phyloP scores from a whole-genome alignment of 2,329 filamentous ascomycete genomes.

The Microsporum audouinii region DNA sequence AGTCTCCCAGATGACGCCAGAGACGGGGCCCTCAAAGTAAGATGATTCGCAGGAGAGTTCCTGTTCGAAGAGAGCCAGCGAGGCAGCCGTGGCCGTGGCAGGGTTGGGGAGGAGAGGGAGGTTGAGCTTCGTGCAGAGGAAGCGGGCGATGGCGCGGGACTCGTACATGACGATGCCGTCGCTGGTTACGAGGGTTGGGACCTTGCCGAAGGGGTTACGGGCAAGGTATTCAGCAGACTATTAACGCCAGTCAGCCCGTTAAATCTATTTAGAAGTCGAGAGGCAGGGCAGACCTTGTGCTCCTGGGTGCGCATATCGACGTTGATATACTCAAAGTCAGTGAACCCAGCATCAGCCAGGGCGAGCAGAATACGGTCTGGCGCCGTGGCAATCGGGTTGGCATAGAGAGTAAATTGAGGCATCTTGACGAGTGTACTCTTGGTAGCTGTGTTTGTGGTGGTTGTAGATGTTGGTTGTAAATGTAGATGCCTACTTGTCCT shows the following conservation, averaged over 20 bases:
- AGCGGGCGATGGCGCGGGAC: constrained; percentile 39
- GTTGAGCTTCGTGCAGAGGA: constrained; percentile 36
- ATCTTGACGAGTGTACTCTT: neutral
- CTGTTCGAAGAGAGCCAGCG: constrained; percentile 35
- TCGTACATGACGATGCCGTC: constrained; percentile 38
- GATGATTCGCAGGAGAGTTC: constrained; percentile 32
- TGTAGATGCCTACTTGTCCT: neutral
- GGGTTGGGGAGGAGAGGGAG: constrained; percentile 33
- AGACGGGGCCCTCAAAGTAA: constrained; percentile 37
- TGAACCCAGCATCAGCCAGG: constrained; percentile 36
- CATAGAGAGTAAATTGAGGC: constrained; percentile 31
- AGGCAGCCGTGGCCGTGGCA: constrained; percentile 30
- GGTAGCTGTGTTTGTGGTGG: neutral
- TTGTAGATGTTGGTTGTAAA: neutral
- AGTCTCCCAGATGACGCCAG: constrained; percentile 36
- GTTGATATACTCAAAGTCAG: constrained; percentile 33
- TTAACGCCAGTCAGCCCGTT: neutral
- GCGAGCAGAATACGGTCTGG: constrained; percentile 36
- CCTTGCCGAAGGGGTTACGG: constrained; percentile 35
- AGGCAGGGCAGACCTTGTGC: constrained; percentile 27
- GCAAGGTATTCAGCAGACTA: constrained; percentile 18
- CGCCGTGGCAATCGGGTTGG: constrained; percentile 32
- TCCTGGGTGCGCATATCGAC: constrained; percentile 33
- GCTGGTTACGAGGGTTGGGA: constrained; percentile 31
- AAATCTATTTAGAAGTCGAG: too few species aligned